These are phyloP conservation scores for Bipolaris sorokiniana DNA, from an alignment of 2,329 filamentous ascomycete species.

Conservation along the genomic window DNA sequence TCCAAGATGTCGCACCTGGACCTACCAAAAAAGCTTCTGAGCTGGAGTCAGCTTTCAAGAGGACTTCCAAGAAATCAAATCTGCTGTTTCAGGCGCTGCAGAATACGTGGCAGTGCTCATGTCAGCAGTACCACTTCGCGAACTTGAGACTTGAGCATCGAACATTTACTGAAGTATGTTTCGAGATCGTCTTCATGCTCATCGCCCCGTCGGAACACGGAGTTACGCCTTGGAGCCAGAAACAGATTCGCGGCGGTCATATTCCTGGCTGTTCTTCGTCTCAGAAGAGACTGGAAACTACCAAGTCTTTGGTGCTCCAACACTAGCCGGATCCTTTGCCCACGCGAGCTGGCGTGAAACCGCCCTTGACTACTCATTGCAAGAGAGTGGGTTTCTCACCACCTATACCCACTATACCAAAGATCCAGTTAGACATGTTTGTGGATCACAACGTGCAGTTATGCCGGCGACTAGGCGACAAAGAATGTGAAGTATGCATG, in stretches of 20 bases:
- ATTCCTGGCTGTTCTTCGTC: not conserved
- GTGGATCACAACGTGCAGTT: too few relatives aligned
- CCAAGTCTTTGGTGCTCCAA: not conserved
- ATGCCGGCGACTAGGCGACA: too few relatives aligned
- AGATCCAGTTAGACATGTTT: too few relatives aligned
- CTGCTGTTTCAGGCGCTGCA: conserved; percentile 24
- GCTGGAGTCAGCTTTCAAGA: conserved; percentile 19
- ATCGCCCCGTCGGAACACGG: not conserved
- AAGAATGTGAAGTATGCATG: too few relatives aligned
- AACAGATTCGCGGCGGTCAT: not conserved
- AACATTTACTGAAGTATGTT: conserved; percentile 22
- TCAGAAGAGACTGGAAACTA: not conserved
- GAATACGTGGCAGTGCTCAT: conserved; percentile 29
- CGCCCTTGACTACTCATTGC: too few relatives aligned
- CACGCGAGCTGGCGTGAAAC: too few relatives aligned
- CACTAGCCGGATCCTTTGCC: too few relatives aligned
- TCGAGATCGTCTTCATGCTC: conserved; percentile 26
- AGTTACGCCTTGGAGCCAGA: not conserved
- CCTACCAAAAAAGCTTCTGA: conserved; percentile 12
- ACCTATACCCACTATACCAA: too few relatives aligned
- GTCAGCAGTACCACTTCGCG: conserved; percentile 29
- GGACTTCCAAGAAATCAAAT: conserved; percentile 21
- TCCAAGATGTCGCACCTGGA: conserved; percentile 9
- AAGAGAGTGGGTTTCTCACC: too few relatives aligned
- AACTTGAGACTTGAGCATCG: conserved; percentile 32